Base-by-base conservation (phyloP, 2,329 filamentous ascomycete species). In the Celoporthe dispersa region DNA sequence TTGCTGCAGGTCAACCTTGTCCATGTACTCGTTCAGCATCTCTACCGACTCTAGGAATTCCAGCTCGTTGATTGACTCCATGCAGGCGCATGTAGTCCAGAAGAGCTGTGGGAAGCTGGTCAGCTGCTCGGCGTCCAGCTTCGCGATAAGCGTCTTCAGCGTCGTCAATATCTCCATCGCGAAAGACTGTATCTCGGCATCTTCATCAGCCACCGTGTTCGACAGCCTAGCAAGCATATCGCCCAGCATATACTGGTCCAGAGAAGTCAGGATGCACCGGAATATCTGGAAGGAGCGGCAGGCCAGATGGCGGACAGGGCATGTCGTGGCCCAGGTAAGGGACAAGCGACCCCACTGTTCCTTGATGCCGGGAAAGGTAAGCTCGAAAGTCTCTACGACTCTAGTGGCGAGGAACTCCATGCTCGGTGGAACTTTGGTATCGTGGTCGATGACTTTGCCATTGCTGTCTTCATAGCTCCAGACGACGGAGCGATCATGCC, bases 251-350 rank as follows among this genome's bases (percentile, higher is more conserved):
- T 90, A 86, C 74, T 97, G 94, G 77, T 99, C 95, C 31, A 98
- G 83, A 0, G 92, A 94, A 22, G 93, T 97, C 37, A 97, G 88
- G 68, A 98, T 94, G 78, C 95, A 98, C 41, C 96, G 88, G 82
- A 98, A 99, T 14, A 99, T 92, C 78, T 99, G 97, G 81, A 99
- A 98, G 0, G 97, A 99, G 37, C 96, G 91, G 78, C 97, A 99
- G 1, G 96, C 96, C 66, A 99, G 85, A 81, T 99, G 96, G 64
- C 95, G 87, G 6, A 99, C 97, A 0, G 96, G 94, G 78, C 97
- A 99, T 3, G 94, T 97, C 0, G 96, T 98, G 12, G 96, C 97
- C 96, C 96, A 99, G 14, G 92, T 94, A 72, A 99, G 83, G 0
- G 95, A 95, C 41, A 97, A 87, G 73, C 93, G 92, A 9, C 92